phyloP scores from a whole-genome alignment of 352 stramenopile genomes.

The Pythium aristosporum region DNA sequence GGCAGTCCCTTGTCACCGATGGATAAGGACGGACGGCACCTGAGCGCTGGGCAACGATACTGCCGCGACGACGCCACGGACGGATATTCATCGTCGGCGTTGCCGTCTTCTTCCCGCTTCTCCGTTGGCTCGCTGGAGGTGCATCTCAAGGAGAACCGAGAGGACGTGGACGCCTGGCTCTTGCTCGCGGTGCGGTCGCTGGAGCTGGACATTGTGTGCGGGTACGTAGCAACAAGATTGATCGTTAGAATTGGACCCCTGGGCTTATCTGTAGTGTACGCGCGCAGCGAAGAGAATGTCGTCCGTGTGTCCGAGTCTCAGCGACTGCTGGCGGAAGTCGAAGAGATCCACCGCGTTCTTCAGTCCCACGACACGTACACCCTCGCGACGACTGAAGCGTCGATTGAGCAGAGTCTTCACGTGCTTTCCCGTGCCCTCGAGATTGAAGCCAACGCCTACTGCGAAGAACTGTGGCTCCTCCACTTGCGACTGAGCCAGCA shows the following conservation, averaged over 20 bases:
- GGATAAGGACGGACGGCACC: neutral
- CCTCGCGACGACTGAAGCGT: slow-evolving; percentile 1
- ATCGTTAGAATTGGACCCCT: neutral
- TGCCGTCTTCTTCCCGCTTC: neutral
- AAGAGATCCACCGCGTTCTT: slow-evolving; percentile 21
- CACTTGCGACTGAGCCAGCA: slow-evolving; percentile 33
- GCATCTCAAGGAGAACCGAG: slow-evolving; percentile 5
- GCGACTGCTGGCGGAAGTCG: slow-evolving; percentile 23
- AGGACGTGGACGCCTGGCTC: slow-evolving; percentile 26
- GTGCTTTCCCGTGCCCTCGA: slow-evolving; percentile 37
- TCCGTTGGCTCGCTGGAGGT: slow-evolving; percentile 12
- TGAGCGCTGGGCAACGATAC: neutral
- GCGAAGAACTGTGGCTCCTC: slow-evolving; percentile 35
- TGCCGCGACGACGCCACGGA: slow-evolving; percentile 5
- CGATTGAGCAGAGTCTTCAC: slow-evolving; percentile 27
- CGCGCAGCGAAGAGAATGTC: slow-evolving; percentile 26
- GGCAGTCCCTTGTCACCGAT: slow-evolving; percentile 5
- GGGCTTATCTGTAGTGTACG: neutral
- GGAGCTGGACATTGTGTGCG: slow-evolving; percentile 17
- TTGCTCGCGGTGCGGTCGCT: slow-evolving; percentile 22
- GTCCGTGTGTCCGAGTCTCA: slow-evolving; percentile 18
- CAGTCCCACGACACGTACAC: neutral
- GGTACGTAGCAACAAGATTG: slow-evolving; percentile 6
- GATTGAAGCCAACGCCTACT: slow-evolving; percentile 40
- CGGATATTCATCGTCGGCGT: neutral